These are phyloP conservation scores for Epichloe elymi DNA, from an alignment of 2,329 filamentous ascomycete species.

Conservation along the genomic window DNA sequence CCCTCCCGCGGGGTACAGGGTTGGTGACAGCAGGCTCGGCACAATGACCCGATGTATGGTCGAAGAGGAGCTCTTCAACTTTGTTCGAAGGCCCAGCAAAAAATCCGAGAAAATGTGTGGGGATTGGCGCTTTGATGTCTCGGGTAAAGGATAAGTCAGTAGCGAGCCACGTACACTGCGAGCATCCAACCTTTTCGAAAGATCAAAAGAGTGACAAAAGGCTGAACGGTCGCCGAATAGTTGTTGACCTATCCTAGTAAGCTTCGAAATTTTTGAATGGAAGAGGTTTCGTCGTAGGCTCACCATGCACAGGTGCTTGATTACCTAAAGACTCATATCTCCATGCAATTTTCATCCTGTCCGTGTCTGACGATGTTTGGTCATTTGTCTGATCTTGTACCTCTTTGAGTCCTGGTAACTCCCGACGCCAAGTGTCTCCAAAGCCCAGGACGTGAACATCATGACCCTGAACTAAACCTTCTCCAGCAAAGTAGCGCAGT, in stretches of 20 bases:
- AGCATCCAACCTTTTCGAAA: conserved; percentile 48
- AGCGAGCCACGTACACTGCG: conserved; percentile 36
- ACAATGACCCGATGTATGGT: conserved; percentile 69
- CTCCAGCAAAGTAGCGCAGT: conserved; percentile 79
- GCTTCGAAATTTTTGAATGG: neutral
- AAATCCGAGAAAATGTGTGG: conserved; percentile 44
- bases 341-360: conserved; percentile 99
- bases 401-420: conserved; percentile 59
- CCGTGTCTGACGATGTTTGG: conserved; percentile 31
- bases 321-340: conserved; percentile 71
- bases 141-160: conserved; percentile 34
- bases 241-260: conserved; percentile 4
- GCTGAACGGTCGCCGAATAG: neutral
- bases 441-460: conserved; percentile 74
- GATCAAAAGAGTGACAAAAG: conserved; percentile 65
- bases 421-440: conserved; percentile 66
- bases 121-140: conserved; percentile 13
- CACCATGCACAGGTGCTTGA: conserved; percentile 24
- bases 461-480: conserved; percentile 86
- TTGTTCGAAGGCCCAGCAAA: conserved; percentile 47
- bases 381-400: conserved; percentile 24
- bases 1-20: conserved; percentile 58
- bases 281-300: neutral
- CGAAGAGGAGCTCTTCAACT: conserved; percentile 42
- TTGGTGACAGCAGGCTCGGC: conserved; percentile 78